Evolutionary conservation across 805 yeast species (phyloP).

Genomic region (Blastobotrys terrestris): DNA sequence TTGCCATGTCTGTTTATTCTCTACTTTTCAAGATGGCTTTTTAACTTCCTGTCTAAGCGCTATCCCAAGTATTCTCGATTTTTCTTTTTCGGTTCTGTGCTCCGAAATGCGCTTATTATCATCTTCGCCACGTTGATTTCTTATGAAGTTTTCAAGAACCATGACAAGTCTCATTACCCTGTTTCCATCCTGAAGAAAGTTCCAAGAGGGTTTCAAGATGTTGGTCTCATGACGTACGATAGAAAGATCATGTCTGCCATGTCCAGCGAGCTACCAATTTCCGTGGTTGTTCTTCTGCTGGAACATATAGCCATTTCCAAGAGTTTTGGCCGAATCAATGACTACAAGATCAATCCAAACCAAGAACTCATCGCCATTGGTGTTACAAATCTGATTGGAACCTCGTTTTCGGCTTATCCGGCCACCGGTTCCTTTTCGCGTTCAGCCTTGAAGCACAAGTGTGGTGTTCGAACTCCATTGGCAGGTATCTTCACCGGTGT

Average conservation of each 20-base stretch:
- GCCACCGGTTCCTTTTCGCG: conserved; percentile 95
- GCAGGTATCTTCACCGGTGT: conserved; percentile 89
- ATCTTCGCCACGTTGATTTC: conserved; percentile 78
- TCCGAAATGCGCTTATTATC: conserved; percentile 77
- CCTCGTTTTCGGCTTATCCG: conserved; percentile 90
- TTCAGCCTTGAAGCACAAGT: conserved; percentile 88
- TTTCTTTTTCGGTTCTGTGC: conserved; percentile 66
- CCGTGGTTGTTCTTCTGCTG: conserved; percentile 71
- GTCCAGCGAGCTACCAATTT: conserved; percentile 79
- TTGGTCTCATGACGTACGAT: conserved; percentile 66
- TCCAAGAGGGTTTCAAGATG: conserved; percentile 74
- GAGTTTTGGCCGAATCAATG: conserved; percentile 88
- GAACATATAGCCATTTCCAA: conserved; percentile 93
- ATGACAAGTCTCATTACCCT: conserved; percentile 36
- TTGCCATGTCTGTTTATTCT: conserved; percentile 66
- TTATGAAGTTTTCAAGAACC: conserved; percentile 63
- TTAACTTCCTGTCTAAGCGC: conserved; percentile 55
- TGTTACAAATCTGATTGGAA: conserved; percentile 81
- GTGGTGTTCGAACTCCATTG: conserved; percentile 91
- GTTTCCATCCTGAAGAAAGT: conserved; percentile 68
- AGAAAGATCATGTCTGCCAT: conserved; percentile 50
- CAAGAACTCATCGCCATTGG: conserved; percentile 95
- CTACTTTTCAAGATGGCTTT: conserved; percentile 61
- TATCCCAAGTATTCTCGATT: conserved; percentile 50
- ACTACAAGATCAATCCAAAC: conserved; percentile 84